Evolutionary conservation across 306 rosid species (phyloP).

Genomic region (Dalbergia cochinchinensis): DNA sequence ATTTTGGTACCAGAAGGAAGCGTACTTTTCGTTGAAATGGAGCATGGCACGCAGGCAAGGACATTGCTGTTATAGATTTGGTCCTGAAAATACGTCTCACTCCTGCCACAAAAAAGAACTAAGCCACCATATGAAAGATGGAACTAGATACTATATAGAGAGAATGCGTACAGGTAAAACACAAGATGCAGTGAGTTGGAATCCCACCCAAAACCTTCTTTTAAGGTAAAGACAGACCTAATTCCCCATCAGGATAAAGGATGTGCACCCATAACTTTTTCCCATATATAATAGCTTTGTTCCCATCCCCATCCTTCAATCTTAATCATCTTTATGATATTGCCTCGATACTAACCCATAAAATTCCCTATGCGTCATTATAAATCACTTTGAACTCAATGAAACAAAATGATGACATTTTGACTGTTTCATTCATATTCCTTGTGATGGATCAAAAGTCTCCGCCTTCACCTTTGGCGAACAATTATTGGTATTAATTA

Average conservation of each 20-base stretch:
- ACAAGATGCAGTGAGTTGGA: slow-evolving; percentile 62
- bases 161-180: slow-evolving; percentile 39
- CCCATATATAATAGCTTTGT: neutral
- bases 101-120: slow-evolving; percentile 24
- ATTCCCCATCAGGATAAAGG: slow-evolving; percentile 31
- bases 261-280: slow-evolving; percentile 32
- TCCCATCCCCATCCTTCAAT: slow-evolving; percentile 21
- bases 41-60: slow-evolving; percentile 9
- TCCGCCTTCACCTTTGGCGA: slow-evolving; percentile 25
- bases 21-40: slow-evolving; percentile 39
- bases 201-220: slow-evolving; percentile 61
- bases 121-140: slow-evolving; percentile 32
- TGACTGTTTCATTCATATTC: slow-evolving; percentile 42
- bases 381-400: slow-evolving; percentile 52
- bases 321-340: slow-evolving; percentile 42
- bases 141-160: slow-evolving; percentile 8
- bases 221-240: slow-evolving; percentile 44
- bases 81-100: neutral
- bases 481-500: slow-evolving; percentile 45
- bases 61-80: slow-evolving; percentile 1
- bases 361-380: slow-evolving; percentile 30
- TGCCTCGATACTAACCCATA: slow-evolving; percentile 40
- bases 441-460: slow-evolving; percentile 42
- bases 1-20: neutral
- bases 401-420: slow-evolving; percentile 43